Evolutionary conservation across 1,284 basidiomycete species (phyloP).

Genomic region (Microbotryum lychnidis-dioicae): DNA sequence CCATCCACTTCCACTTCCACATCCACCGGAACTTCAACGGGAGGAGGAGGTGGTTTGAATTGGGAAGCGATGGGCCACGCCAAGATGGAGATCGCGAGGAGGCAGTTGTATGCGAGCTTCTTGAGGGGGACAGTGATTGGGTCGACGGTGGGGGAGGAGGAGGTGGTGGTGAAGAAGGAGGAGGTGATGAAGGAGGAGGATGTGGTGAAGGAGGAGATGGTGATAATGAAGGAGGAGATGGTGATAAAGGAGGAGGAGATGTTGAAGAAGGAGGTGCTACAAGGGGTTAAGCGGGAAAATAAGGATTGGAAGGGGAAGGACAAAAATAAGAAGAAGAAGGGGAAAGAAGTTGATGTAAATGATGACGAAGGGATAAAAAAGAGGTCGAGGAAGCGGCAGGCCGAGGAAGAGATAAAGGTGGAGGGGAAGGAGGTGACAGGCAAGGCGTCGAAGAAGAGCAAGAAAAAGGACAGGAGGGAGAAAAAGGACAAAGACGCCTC

Average conservation of each 20-base stretch:
- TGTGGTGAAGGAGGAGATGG: neutral
- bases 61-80: conserved; percentile 56
- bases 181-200: neutral
- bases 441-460: neutral
- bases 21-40: conserved; percentile 27
- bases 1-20: conserved; percentile 42
- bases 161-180: neutral
- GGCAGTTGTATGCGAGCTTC: conserved; percentile 68
- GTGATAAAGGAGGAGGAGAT: neutral
- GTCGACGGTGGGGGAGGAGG: conserved; percentile 4
- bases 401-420: neutral
- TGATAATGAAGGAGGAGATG: neutral
- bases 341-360: neutral
- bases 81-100: conserved; percentile 66
- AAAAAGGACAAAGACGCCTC: neutral
- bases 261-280: no score
- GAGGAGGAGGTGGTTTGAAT: conserved; percentile 30
- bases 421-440: conserved; percentile 4
- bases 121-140: conserved; percentile 51
- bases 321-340: neutral
- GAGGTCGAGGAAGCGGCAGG: neutral
- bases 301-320: neutral
- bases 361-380: neutral
- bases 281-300: conserved; percentile 5
- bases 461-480: conserved; percentile 3